phyloP scores from a whole-genome alignment of 352 stramenopile species.

The Globisporangium viniferum region DNA sequence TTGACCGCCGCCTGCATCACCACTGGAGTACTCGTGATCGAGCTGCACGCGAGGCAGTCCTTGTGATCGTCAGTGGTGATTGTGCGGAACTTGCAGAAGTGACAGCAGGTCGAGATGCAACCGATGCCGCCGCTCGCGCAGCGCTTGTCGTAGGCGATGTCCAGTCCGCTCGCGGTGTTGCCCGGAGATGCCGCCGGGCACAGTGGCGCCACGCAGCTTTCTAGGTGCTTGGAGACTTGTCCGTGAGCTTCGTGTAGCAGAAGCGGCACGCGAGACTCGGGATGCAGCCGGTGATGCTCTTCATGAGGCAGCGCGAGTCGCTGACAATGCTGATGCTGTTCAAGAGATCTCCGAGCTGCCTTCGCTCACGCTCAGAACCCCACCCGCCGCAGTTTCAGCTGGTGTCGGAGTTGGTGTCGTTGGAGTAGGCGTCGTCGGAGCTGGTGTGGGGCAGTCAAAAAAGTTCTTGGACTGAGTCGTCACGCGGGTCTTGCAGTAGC shows the following conservation, averaged over 20 bases:
- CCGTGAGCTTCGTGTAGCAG: slow-evolving; percentile 17
- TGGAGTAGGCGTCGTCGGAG: neutral
- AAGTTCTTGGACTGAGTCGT: slow-evolving; percentile 7
- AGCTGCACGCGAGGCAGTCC: neutral
- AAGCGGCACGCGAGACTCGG: slow-evolving; percentile 17
- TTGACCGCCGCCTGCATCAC: neutral
- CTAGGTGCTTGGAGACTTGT: slow-evolving; percentile 19
- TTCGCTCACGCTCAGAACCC: neutral
- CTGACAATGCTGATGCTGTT: slow-evolving; percentile 15
- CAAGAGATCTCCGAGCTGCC: neutral
- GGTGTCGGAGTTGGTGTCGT: neutral
- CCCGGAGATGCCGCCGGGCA: neutral
- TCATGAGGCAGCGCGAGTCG: slow-evolving; percentile 19
- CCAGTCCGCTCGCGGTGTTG: neutral
- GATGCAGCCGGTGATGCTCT: slow-evolving; percentile 22
- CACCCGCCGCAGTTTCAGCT: neutral
- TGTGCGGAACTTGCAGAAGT: neutral
- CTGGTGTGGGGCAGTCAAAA: neutral
- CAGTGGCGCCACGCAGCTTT: slow-evolving; percentile 9
- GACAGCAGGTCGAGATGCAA: neutral
- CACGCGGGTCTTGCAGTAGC: neutral
- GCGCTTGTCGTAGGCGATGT: neutral
- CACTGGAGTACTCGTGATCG: neutral
- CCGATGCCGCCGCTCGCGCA: neutral
- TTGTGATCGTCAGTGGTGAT: neutral